Evolutionary conservation across 257 asterid genomes (phyloP).

Genomic region (Solanum chilense): DNA sequence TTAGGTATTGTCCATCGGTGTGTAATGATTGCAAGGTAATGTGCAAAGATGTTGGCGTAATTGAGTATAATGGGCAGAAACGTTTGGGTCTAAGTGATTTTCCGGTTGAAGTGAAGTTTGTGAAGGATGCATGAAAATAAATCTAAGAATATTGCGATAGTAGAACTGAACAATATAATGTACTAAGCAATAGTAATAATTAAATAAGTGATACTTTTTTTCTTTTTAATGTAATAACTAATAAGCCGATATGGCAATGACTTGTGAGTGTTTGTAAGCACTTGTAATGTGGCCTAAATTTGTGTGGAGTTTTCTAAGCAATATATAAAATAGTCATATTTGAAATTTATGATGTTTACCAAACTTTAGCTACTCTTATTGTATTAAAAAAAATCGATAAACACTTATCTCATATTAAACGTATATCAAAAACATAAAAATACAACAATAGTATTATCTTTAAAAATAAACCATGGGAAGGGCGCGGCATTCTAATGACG

Average conservation of each 20-base stretch:
- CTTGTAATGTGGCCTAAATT: neutral
- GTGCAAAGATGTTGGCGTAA: neutral
- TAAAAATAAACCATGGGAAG: neutral
- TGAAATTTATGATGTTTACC: neutral
- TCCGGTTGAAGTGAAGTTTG: neutral
- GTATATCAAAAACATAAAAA: neutral
- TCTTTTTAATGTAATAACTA: neutral
- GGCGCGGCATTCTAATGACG: neutral
- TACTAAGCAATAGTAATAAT: neutral
- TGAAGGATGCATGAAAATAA: neutral
- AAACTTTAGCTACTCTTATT: neutral
- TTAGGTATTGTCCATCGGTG: neutral
- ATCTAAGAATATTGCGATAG: neutral
- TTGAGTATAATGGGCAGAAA: neutral
- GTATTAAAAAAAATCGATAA: neutral
- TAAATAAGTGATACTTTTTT: neutral
- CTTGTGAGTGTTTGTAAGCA: neutral
- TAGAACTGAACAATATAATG: neutral
- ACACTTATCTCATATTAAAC: neutral
- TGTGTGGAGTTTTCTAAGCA: neutral
- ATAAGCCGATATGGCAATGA: neutral
- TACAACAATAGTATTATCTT: neutral
- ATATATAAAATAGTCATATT: neutral
- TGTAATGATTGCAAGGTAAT: neutral
- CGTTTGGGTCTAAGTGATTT: neutral